Evolutionary conservation across 2,329 filamentous ascomycete species (phyloP).

Genomic region (Fusarium phyllophilum): DNA sequence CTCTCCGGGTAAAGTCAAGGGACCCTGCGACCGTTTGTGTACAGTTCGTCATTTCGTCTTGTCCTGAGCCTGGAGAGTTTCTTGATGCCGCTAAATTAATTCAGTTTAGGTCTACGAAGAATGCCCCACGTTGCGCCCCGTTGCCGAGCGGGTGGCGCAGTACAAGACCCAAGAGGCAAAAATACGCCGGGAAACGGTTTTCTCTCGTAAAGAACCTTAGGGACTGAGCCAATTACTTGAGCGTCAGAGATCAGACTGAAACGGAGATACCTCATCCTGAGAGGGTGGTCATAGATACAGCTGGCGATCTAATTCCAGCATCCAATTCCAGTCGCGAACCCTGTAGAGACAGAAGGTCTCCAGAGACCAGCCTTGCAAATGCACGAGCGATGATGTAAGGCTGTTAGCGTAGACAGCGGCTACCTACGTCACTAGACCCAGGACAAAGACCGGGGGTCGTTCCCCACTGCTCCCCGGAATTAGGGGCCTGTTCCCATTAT

Average conservation of each 20-base stretch:
- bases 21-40: background rate
- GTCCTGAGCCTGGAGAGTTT: background rate
- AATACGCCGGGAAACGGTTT: constrained; percentile 3
- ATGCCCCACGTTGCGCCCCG: constrained; percentile 35
- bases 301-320: background rate
- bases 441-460: constrained; percentile 15
- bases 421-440: constrained; percentile 34
- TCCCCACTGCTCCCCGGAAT: constrained; percentile 28
- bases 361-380: constrained; percentile 26
- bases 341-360: background rate
- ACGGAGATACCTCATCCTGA: background rate
- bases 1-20: constrained; percentile 15
- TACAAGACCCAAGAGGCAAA: constrained; percentile 5
- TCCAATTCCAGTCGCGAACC: constrained; percentile 5
- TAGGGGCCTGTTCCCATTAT: constrained; percentile 3
- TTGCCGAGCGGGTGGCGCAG: constrained; percentile 39
- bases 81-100: constrained; percentile 9
- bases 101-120: background rate
- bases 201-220: background rate
- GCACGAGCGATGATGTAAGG: constrained; percentile 38
- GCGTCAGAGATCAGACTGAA: background rate
- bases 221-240: background rate
- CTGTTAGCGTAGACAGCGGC: constrained; percentile 27
- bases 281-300: background rate
- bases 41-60: constrained; percentile 4